A percentile compares a stretch with the other conserved stretches of the same genome.
phyloP scores from a whole-genome alignment of 768 basidiomycete genomes.

The Lentinula sp. region DNA sequence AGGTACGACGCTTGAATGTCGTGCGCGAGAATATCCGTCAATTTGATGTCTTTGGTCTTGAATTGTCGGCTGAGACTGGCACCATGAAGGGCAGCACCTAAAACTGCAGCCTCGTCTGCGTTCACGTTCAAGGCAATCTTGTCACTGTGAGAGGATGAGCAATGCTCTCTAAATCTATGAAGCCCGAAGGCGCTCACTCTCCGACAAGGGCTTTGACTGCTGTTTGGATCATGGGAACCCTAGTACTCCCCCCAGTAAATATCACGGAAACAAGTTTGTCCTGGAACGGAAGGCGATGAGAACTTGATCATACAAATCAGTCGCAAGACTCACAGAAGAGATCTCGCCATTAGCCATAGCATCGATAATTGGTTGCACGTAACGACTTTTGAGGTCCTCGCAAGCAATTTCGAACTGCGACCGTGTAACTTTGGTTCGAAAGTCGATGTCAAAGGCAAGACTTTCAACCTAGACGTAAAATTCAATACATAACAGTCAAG shows the following conservation, averaged over 20 bases:
- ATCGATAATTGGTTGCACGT: conserved; percentile 67
- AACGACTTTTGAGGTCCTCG: conserved; percentile 56
- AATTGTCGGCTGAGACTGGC: conserved; percentile 86
- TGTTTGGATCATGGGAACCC: conserved; percentile 88
- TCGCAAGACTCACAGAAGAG: conserved; percentile 42
- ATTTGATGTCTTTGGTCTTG: conserved; percentile 90
- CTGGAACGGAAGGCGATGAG: conserved; percentile 25
- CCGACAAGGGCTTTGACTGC: conserved; percentile 76
- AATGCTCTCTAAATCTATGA: neutral
- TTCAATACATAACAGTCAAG: conserved; percentile 4
- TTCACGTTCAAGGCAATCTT: conserved; percentile 95
- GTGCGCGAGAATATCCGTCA: conserved; percentile 65
- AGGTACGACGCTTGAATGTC: conserved; percentile 79
- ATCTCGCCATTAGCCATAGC: conserved; percentile 65
- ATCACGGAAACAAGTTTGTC: conserved; percentile 83
- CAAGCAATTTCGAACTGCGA: conserved; percentile 74
- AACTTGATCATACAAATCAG: neutral
- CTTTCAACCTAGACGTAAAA: conserved; percentile 64
- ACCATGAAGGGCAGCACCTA: conserved; percentile 91
- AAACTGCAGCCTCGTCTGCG: conserved; percentile 92
- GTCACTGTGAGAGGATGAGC: conserved; percentile 32
- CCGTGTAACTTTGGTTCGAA: conserved; percentile 71
- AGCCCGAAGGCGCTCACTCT: conserved; percentile 41
- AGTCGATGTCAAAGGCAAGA: conserved; percentile 86
- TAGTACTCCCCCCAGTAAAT: conserved; percentile 84